These are phyloP conservation scores for Rhododendron henanense DNA, from an alignment of 148 eudicot genomes.

Conservation along the genomic window DNA sequence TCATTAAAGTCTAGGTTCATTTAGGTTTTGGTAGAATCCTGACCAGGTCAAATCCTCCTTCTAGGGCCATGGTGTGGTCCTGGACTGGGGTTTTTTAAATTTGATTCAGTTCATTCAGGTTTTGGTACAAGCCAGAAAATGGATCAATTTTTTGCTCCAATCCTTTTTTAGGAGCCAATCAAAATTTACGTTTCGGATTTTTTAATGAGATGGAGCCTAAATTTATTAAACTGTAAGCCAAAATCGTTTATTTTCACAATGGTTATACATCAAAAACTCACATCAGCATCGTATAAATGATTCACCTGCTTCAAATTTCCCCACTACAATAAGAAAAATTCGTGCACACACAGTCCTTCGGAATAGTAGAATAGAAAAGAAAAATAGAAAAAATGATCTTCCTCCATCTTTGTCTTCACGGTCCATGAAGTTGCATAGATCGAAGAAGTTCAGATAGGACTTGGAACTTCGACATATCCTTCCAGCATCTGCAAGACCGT, in stretches of 20 bases:
- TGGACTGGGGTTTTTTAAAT: no score
- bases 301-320: background rate
- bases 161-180: no score
- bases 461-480: slow-evolving; percentile 8
- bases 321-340: background rate
- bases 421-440: background rate
- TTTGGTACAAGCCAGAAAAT: no score
- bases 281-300: background rate
- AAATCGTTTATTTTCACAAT: background rate
- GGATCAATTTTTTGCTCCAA: no score
- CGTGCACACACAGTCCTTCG: no score
- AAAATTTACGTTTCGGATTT: no score
- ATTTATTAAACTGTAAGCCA: background rate
- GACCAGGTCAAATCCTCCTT: no score
- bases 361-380: background rate
- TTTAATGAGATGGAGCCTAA: no score
- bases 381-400: background rate
- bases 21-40: no score
- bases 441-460: background rate
- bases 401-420: background rate
- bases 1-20: no score
- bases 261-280: background rate
- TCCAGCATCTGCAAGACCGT: background rate
- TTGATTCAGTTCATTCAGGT: no score
- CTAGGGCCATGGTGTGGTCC: no score